Evolutionary conservation across 2,329 filamentous ascomycete genomes (phyloP).

Genomic region (Trichoderma polysporum): DNA sequence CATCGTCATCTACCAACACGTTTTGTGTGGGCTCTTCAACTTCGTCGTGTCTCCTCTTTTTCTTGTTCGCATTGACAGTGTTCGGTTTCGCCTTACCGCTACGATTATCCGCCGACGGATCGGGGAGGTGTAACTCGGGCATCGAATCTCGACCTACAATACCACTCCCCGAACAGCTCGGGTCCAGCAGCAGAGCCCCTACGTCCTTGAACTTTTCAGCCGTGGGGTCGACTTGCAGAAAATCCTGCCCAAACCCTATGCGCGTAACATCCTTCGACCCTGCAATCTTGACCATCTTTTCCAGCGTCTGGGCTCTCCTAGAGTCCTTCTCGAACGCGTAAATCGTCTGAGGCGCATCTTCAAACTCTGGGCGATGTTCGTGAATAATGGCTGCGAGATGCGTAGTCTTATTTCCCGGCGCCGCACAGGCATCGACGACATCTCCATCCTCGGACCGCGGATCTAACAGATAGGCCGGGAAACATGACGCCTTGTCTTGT

Average conservation of each 20-base stretch:
- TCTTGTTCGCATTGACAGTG: slow-evolving; percentile 30
- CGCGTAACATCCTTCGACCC: slow-evolving; percentile 66
- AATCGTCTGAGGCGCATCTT: slow-evolving; percentile 47
- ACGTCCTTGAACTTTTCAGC: slow-evolving; percentile 65
- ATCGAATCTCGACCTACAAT: slow-evolving; percentile 86
- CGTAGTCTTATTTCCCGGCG: slow-evolving; percentile 96
- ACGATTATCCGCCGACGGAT: slow-evolving; percentile 27
- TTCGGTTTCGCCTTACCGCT: not conserved
- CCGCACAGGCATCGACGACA: slow-evolving; percentile 88
- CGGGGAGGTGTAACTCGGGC: slow-evolving; percentile 63
- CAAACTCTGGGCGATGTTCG: slow-evolving; percentile 40
- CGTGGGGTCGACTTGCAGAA: slow-evolving; percentile 70
- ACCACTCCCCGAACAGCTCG: slow-evolving; percentile 92
- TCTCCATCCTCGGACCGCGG: slow-evolving; percentile 66
- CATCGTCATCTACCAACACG: slow-evolving; percentile 57
- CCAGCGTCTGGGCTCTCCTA: slow-evolving; percentile 68
- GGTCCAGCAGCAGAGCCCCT: slow-evolving; percentile 81
- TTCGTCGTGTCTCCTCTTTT: slow-evolving; percentile 49
- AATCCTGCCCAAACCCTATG: slow-evolving; percentile 76
- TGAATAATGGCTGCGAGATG: slow-evolving; percentile 77
- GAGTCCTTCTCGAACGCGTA: slow-evolving; percentile 79
- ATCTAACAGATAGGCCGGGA: slow-evolving; percentile 85
- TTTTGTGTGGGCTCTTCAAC: slow-evolving; percentile 33
- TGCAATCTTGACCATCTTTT: slow-evolving; percentile 80
- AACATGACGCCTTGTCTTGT: slow-evolving; percentile 96